Evolutionary conservation across 176 grass and related monocot species (phyloP).

Genomic region (Hordeum marinum): DNA sequence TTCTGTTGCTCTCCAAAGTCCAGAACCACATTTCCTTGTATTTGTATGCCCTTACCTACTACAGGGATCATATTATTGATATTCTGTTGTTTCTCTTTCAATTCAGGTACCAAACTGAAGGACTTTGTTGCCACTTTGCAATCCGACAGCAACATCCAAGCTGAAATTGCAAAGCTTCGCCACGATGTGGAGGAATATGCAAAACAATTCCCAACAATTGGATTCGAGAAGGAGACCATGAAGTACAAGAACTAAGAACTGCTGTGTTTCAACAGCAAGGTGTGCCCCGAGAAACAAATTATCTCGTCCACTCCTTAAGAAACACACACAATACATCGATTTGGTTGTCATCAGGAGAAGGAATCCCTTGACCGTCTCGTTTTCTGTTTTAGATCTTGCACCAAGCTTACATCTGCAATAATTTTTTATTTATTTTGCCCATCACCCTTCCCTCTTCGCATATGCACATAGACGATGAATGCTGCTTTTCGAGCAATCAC

Average conservation of each 20-base stretch:
- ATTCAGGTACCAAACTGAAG: constrained; percentile 78
- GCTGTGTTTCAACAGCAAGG: constrained; percentile 24
- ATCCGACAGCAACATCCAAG: constrained; percentile 62
- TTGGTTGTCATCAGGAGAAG: background rate
- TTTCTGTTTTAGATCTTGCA: background rate
- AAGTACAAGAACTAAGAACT: constrained; percentile 77
- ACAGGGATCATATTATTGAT: constrained; percentile 14
- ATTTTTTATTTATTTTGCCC: background rate
- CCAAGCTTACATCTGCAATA: background rate
- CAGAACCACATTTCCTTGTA: background rate
- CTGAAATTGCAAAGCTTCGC: constrained; percentile 89
- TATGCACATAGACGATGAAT: background rate
- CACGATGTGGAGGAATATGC: constrained; percentile 89
- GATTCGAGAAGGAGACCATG: constrained; percentile 98
- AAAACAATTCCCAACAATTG: constrained; percentile 97
- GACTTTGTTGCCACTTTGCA: constrained; percentile 89
- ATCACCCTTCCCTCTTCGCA: background rate
- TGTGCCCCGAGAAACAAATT: background rate
- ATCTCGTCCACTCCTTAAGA: background rate
- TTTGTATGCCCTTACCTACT: background rate
- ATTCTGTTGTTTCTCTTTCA: constrained; percentile 18
- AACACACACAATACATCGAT: background rate
- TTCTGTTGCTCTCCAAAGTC: background rate
- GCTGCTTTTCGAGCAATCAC: background rate
- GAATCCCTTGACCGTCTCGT: background rate